Base-by-base conservation (phyloP, 768 basidiomycete species). In the Grammothele lineata region DNA sequence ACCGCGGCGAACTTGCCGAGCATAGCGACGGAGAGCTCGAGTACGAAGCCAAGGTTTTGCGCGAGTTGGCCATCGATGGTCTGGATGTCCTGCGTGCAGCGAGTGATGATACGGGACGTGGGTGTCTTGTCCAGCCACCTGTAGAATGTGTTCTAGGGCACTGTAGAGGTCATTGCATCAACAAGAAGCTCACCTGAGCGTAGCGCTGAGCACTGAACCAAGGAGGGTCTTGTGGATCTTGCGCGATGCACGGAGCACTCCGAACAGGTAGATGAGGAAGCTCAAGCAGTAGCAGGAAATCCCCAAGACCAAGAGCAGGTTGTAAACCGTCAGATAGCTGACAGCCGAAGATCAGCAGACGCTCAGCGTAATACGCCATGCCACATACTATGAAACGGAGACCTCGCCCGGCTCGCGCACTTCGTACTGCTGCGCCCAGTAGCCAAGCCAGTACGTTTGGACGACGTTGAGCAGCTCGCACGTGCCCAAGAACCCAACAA, bases 21-120 rank as follows among this genome's bases (percentile, higher is more conserved):
- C 54, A 77, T 57, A 1, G 59, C 45, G 32, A 60, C 22, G 1
- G 61, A 57, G 19, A 71, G 45, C 22, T 69, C 67, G 12, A 64
- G 37, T n/a, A 68, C 44, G 49, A 49, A 53, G n/a, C 27, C 22
- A 26, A 73, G 57, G 23, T 34, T 41, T 22, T 56, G 47, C 4
- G 60, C 51, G 24, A 70, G 46, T 1, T 61, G 64, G 12, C 64
- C 67, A 49, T 74, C 72, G 34, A 73, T 45, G 10, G 65, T 58
- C 26, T 63, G 66, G 22, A 86, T 83, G 58, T 87, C 85, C 46
- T 84, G 78, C 2, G 84, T 86, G 61, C 79, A 80, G 43, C 84
- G 73, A 25, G 81, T 66, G 37, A 86, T 78, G 44, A 88, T 77
- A 5, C 85, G 77, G 6, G 76, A 75, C 0, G 70, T 67, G 2